phyloP scores from a whole-genome alignment of 192 early-diverging fungal genomes.

The Podila verticillata region DNA sequence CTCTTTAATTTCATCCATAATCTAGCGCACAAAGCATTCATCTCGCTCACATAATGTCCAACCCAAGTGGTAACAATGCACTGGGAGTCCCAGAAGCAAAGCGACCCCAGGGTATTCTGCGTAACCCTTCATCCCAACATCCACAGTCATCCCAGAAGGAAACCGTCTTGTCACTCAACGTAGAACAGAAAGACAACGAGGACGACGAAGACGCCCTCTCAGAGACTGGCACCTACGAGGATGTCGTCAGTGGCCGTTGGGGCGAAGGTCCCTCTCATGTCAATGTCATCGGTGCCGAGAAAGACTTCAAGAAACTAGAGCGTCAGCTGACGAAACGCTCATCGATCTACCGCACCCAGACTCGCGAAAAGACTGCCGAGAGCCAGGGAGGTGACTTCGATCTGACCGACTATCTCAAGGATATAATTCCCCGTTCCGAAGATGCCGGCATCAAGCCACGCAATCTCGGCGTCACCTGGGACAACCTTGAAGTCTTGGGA shows the following conservation, averaged over 20 bases:
- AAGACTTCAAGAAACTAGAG: slow-evolving; percentile 47
- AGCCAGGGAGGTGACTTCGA: slow-evolving; percentile 49
- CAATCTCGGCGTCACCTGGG: slow-evolving; percentile 57
- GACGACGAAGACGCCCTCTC: slow-evolving; percentile 16
- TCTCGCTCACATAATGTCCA: neutral
- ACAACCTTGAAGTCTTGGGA: slow-evolving; percentile 47
- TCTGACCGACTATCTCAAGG: slow-evolving; percentile 54
- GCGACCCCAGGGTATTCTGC: neutral
- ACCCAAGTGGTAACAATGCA: neutral
- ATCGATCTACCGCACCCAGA: slow-evolving; percentile 26
- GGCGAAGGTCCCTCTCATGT: slow-evolving; percentile 47
- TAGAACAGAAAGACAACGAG: slow-evolving; percentile 1
- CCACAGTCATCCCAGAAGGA: neutral
- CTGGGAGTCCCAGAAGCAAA: neutral
- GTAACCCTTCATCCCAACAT: neutral
- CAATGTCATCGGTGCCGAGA: slow-evolving; percentile 34
- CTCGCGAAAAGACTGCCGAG: slow-evolving; percentile 30
- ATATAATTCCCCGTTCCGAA: slow-evolving; percentile 42
- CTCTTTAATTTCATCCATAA: no score
- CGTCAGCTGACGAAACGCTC: slow-evolving; percentile 40
- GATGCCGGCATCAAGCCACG: slow-evolving; percentile 59
- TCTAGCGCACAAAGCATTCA: neutral
- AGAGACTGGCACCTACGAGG: slow-evolving; percentile 40
- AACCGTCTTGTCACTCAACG: neutral
- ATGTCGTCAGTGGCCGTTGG: slow-evolving; percentile 40